Percentiles rank a stretch among this genome's conserved stretches.
Evolutionary conservation across 2,329 filamentous ascomycete genomes (phyloP).

Genomic region (Periconia macrospinosa): DNA sequence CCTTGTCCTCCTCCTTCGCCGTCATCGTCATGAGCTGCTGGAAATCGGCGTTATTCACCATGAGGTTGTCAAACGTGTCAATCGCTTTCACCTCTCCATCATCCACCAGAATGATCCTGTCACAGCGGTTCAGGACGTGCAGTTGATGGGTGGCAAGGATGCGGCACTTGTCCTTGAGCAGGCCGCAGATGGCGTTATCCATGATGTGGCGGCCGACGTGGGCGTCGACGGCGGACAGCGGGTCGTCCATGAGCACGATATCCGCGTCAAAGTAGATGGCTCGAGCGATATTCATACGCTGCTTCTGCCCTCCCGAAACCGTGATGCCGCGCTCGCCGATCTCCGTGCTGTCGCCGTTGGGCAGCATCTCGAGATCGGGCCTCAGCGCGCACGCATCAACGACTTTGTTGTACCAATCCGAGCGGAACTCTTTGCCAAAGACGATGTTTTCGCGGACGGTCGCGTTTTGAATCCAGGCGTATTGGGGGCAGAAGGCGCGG

Average conservation of each 20-base stretch:
- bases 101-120: conserved; percentile 92
- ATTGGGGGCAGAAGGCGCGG: conserved; percentile 90
- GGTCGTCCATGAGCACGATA: conserved; percentile 66
- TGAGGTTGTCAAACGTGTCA: conserved; percentile 87
- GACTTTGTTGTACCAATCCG: conserved; percentile 80
- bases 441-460: conserved; percentile 86
- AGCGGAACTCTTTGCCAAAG: conserved; percentile 77
- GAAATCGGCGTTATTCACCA: conserved; percentile 77
- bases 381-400: conserved; percentile 82
- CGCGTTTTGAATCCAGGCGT: conserved; percentile 96
- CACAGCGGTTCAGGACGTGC: conserved; percentile 86
- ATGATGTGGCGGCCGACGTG: conserved; percentile 75
- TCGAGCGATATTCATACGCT: conserved; percentile 89
- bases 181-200: conserved; percentile 87
- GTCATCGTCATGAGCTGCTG: conserved; percentile 80
- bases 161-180: conserved; percentile 85
- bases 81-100: conserved; percentile 80
- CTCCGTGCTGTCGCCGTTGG: conserved; percentile 83
- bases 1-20: conserved; percentile 60
- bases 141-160: conserved; percentile 94
- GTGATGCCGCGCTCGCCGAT: conserved; percentile 96
- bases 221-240: conserved; percentile 59
- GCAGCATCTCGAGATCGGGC: conserved; percentile 90
- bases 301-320: conserved; percentile 92
- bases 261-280: conserved; percentile 68